phyloP scores from a whole-genome alignment of 2,329 filamentous ascomycete species.

The Hymenoscyphus salicellus region DNA sequence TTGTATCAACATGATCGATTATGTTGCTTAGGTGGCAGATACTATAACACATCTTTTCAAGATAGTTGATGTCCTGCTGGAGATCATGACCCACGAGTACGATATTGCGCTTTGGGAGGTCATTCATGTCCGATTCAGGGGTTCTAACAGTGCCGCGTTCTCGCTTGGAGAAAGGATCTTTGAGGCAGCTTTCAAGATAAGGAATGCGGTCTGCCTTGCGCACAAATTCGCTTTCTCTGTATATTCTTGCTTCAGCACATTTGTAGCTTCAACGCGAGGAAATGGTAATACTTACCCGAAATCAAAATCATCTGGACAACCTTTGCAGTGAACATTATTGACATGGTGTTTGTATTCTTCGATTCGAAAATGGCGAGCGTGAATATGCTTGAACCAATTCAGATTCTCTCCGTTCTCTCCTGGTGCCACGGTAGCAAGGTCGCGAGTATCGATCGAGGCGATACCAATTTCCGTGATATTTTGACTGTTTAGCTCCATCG shows the following conservation, averaged over 20 bases:
- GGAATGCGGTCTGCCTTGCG: conserved; percentile 43
- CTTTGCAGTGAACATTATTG: conserved; percentile 67
- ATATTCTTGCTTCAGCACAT: not conserved
- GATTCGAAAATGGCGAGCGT: conserved; percentile 73
- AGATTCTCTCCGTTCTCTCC: conserved; percentile 51
- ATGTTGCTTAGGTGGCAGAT: conserved; percentile 52
- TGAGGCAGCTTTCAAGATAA: conserved; percentile 53
- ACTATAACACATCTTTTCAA: conserved; percentile 63
- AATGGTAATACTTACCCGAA: conserved; percentile 59
- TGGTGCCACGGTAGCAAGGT: conserved; percentile 53
- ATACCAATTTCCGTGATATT: conserved; percentile 84
- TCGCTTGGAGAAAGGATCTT: conserved; percentile 48
- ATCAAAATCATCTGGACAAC: conserved; percentile 70
- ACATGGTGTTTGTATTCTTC: conserved; percentile 60
- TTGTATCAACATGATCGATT: conserved; percentile 69
- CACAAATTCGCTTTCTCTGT: conserved; percentile 54
- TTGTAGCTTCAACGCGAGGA: not conserved
- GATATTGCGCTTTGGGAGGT: conserved; percentile 49
- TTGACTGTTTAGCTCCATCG: conserved; percentile 64
- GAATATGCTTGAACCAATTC: conserved; percentile 67
- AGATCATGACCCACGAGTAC: conserved; percentile 79
- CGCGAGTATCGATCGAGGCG: conserved; percentile 69
- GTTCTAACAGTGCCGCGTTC: not conserved
- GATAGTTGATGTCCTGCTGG: conserved; percentile 63
- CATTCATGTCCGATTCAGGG: conserved; percentile 1